Conservation (phyloP, 495 filamentous ascomycete genomes). For the Aspergillus heteromorphus region DNA sequence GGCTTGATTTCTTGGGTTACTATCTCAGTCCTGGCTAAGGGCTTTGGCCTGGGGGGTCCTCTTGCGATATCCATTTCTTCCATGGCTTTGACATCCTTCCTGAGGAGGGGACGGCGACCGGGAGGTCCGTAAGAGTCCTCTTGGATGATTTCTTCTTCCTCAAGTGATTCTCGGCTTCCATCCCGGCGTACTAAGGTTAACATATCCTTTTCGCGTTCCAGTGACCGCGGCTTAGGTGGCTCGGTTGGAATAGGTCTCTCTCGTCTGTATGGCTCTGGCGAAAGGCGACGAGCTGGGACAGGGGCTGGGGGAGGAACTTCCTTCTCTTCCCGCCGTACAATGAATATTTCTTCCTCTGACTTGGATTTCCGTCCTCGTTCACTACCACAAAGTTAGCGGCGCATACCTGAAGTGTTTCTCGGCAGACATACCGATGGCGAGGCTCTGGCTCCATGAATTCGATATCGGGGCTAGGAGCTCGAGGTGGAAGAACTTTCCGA, state of each 20-base stretch:
- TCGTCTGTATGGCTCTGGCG: slow-evolving; percentile 9
- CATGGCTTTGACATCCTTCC: background rate
- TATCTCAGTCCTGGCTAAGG: background rate
- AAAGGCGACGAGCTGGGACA: background rate
- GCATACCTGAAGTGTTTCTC: background rate
- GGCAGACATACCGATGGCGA: slow-evolving; percentile 8
- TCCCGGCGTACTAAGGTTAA: slow-evolving; percentile 3
- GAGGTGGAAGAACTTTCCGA: slow-evolving; percentile 11
- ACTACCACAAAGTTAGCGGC: background rate
- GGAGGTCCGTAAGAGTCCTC: slow-evolving; percentile 10
- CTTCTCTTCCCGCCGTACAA: slow-evolving; percentile 7
- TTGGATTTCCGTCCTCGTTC: slow-evolving; percentile 4
- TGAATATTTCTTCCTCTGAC: slow-evolving; percentile 7
- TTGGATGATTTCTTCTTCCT: slow-evolving; percentile 13
- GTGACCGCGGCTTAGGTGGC: background rate
- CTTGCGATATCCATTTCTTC: slow-evolving; percentile 17
- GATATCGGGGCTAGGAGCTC: slow-evolving; percentile 11
- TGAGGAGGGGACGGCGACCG: background rate
- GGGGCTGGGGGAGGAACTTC: background rate
- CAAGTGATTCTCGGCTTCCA: background rate
- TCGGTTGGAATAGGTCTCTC: slow-evolving; percentile 9
- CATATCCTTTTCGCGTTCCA: slow-evolving; percentile 8
- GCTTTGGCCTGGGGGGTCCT: slow-evolving; percentile 1
- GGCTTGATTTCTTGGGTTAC: background rate
- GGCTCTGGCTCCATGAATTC: slow-evolving; percentile 11